Evolutionary conservation across 176 grass and related monocot genomes (phyloP), one percentile per base, ranked within the genome.

Genomic region (Carex kokanica): DNA sequence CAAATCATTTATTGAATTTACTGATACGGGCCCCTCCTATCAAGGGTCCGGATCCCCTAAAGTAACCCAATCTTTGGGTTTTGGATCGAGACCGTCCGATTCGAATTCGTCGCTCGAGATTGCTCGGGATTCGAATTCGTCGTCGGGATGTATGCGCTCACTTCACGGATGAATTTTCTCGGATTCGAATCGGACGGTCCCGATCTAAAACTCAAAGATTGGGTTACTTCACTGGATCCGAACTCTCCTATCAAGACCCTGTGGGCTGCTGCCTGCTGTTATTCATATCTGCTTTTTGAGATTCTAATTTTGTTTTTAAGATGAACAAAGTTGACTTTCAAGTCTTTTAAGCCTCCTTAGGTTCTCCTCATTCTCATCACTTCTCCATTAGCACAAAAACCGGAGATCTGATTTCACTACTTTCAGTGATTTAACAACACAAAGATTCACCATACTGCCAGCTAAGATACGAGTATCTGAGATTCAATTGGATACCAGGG

Each of bases 201-300:
- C n/a, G n/a, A n/a, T n/a, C n/a, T n/a, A n/a, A n/a, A n/a, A n/a
- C n/a, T n/a, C n/a, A n/a, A n/a, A n/a, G n/a, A n/a, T n/a, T n/a
- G n/a, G n/a, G n/a, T n/a, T n/a, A n/a, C n/a, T n/a, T n/a, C n/a
- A n/a, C n/a, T n/a, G n/a, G n/a, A n/a, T n/a, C n/a, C n/a, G 2
- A 31, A 31, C 29, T 31, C 2, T 31, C 24, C 38, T 17, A 58
- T 78, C 11, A 78, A 45, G 27, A 63, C 2, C 77, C 53, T 60
- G 77, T 80, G 25, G 78, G 78, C 78, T 61, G 78, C 78, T 58
- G 20, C 6, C 78, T 61, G 78, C 78, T 58, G 20, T 2, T 59
- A 4, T 80, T 80, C 31, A 36, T 56, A 38, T 80, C 78, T 57
- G 31, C 10, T 38, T 79, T 60, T 34, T 24, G 7, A 47, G 34